Evolutionary conservation across 2,329 filamentous ascomycete genomes (phyloP).

Genomic region (Cladosporium sp.): DNA sequence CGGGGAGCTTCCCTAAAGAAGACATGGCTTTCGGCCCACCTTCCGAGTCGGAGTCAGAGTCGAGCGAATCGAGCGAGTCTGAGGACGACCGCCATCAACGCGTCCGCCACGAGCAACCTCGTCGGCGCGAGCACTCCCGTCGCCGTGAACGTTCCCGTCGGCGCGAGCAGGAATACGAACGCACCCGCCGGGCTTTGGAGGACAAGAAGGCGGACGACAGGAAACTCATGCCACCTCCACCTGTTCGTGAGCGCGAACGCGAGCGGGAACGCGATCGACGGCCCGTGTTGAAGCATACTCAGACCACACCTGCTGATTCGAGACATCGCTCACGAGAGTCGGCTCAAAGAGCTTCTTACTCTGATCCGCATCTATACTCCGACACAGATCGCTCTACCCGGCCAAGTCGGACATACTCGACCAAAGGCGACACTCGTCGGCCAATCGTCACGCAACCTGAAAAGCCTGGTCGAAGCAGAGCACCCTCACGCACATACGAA

Average conservation of each 20-base stretch:
- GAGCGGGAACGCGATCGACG: too few relatives aligned
- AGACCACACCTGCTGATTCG: slow-evolving; percentile 12
- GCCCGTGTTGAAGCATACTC: slow-evolving; percentile 19
- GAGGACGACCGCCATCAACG: not conserved
- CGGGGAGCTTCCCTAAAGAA: slow-evolving; percentile 14
- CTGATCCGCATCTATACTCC: slow-evolving; percentile 24
- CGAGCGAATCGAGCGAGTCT: slow-evolving; percentile 6
- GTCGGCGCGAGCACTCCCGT: slow-evolving; percentile 16
- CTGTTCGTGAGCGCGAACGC: not conserved
- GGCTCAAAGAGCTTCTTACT: slow-evolving; percentile 21
- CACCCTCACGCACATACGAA: slow-evolving; percentile 27
- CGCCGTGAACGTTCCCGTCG: not conserved
- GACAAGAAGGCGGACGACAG: slow-evolving; percentile 18
- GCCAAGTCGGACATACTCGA: slow-evolving; percentile 23
- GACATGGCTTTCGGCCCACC: not conserved
- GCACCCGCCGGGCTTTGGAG: slow-evolving; percentile 3
- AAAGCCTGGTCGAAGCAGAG: slow-evolving; percentile 34
- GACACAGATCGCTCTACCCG: slow-evolving; percentile 31
- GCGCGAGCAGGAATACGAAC: slow-evolving; percentile 17
- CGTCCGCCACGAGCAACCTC: not conserved
- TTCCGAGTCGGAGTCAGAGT: slow-evolving; percentile 8
- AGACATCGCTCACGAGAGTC: slow-evolving; percentile 12
- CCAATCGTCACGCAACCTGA: slow-evolving; percentile 35
- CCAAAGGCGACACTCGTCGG: slow-evolving; percentile 31
- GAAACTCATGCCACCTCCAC: slow-evolving; percentile 23